Evolutionary conservation across 345 rosid species (phyloP).

Genomic region (Combretum micranthum): DNA sequence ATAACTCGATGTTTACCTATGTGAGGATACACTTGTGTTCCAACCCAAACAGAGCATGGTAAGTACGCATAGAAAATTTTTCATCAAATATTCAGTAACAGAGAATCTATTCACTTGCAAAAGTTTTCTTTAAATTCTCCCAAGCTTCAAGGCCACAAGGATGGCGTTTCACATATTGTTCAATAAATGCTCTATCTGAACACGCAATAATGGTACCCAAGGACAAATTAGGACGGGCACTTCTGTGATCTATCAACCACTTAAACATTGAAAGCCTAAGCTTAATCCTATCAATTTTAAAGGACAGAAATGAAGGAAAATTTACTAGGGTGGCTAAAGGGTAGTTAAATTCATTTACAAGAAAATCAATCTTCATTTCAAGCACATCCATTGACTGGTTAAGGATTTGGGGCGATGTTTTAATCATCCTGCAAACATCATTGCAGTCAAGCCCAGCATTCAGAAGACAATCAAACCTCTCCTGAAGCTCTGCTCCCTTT

Average conservation of each 20-base stretch:
- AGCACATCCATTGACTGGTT: constrained; percentile 40
- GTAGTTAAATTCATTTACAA: constrained; percentile 44
- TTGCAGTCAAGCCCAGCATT: constrained; percentile 52
- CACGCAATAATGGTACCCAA: constrained; percentile 45
- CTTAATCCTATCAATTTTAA: constrained; percentile 38
- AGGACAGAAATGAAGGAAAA: constrained; percentile 49
- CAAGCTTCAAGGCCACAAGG: constrained; percentile 58
- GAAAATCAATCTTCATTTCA: constrained; percentile 45
- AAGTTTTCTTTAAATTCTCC: constrained; percentile 40
- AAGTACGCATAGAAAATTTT: too few species aligned
- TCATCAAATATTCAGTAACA: neutral
- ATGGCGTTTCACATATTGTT: constrained; percentile 39
- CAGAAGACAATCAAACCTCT: constrained; percentile 66
- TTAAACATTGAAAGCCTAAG: constrained; percentile 51
- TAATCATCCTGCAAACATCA: constrained; percentile 47
- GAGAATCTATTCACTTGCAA: constrained; percentile 5
- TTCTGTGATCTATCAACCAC: constrained; percentile 55
- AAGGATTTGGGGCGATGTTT: constrained; percentile 56
- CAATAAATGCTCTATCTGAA: constrained; percentile 30
- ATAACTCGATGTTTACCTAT: too few species aligned
- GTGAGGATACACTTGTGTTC: too few species aligned
- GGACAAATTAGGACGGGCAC: constrained; percentile 19
- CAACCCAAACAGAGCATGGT: neutral
- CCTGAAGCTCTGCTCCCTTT: constrained; percentile 56
- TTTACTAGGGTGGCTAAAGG: constrained; percentile 36